phyloP scores from a whole-genome alignment of 768 basidiomycete species.

The Sporobolomyces phaffii region DNA sequence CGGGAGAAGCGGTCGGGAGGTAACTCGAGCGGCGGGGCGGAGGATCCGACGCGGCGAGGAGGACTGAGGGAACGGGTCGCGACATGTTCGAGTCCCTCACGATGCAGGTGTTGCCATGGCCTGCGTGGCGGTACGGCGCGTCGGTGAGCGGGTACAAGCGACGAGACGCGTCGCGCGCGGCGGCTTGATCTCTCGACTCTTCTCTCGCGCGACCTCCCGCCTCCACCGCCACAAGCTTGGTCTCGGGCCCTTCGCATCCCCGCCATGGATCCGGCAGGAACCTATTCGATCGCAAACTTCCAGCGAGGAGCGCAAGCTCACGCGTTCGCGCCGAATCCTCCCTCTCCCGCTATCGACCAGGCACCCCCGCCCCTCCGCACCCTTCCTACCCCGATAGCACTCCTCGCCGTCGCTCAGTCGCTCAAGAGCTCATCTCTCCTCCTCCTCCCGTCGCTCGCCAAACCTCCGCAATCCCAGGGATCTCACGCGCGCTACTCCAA shows the following conservation, averaged over 20 bases:
- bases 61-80: too few relatives aligned
- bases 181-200: too few relatives aligned
- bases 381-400: constrained; percentile 1
- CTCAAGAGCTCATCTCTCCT: background rate
- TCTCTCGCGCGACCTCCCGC: too few relatives aligned
- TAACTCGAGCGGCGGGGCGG: background rate
- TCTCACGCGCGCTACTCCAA: constrained; percentile 7
- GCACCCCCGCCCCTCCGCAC: background rate
- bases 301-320: too few relatives aligned
- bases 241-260: too few relatives aligned
- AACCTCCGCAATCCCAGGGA: background rate
- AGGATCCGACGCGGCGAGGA: too few relatives aligned
- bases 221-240: too few relatives aligned
- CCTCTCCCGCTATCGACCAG: background rate
- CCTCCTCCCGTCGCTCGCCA: constrained; percentile 13
- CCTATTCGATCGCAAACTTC: constrained; percentile 7
- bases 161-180: too few relatives aligned
- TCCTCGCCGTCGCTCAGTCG: constrained; percentile 14
- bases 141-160: too few relatives aligned
- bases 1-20: background rate
- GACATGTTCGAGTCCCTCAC: too few relatives aligned
- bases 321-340: background rate
- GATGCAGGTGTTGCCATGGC: too few relatives aligned
- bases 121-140: too few relatives aligned
- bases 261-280: background rate